Evolutionary conservation across 2,329 filamentous ascomycete genomes (phyloP).

Genomic region (Cladophialophora yegresii): DNA sequence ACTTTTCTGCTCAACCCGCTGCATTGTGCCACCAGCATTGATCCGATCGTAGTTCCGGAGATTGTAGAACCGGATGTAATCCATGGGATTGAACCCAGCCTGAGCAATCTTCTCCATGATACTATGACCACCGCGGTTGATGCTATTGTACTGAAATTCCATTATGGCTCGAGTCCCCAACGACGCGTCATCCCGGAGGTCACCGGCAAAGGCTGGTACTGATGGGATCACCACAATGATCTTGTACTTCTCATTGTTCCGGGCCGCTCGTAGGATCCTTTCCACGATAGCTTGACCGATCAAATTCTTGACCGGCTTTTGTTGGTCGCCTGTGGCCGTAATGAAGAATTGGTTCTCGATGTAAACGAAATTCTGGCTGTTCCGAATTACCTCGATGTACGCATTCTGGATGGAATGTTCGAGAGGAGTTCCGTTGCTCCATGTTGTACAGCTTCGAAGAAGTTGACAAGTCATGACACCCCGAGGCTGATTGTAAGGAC

Average conservation of each 20-base stretch:
- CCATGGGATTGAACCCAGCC: slow-evolving; percentile 67
- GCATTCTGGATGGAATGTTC: slow-evolving; percentile 86
- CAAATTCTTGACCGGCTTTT: slow-evolving; percentile 73
- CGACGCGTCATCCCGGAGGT: slow-evolving; percentile 70
- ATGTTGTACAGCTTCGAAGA: slow-evolving; percentile 53
- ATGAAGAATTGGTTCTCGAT: slow-evolving; percentile 91
- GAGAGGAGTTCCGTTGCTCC: slow-evolving; percentile 61
- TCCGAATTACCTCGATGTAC: slow-evolving; percentile 70
- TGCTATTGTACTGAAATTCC: slow-evolving; percentile 82
- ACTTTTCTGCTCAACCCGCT: slow-evolving; percentile 45
- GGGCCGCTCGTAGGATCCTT: slow-evolving; percentile 70
- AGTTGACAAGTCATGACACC: slow-evolving; percentile 42
- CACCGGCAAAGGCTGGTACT: slow-evolving; percentile 79
- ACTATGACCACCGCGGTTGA: slow-evolving; percentile 73
- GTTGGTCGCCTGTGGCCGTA: slow-evolving; percentile 70
- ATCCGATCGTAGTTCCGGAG: slow-evolving; percentile 81
- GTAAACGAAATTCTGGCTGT: slow-evolving; percentile 72
- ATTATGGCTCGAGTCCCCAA: slow-evolving; percentile 81
- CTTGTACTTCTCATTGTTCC: slow-evolving; percentile 67
- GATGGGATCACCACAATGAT: slow-evolving; percentile 77
- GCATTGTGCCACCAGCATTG: slow-evolving; percentile 54
- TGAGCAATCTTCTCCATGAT: slow-evolving; percentile 72
- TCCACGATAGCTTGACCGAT: slow-evolving; percentile 78
- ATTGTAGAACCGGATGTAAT: slow-evolving; percentile 84
- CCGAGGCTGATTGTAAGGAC: slow-evolving; percentile 27